Evolutionary conservation across 2,329 filamentous ascomycete genomes (phyloP).

Genomic region (Colletotrichum lupini): DNA sequence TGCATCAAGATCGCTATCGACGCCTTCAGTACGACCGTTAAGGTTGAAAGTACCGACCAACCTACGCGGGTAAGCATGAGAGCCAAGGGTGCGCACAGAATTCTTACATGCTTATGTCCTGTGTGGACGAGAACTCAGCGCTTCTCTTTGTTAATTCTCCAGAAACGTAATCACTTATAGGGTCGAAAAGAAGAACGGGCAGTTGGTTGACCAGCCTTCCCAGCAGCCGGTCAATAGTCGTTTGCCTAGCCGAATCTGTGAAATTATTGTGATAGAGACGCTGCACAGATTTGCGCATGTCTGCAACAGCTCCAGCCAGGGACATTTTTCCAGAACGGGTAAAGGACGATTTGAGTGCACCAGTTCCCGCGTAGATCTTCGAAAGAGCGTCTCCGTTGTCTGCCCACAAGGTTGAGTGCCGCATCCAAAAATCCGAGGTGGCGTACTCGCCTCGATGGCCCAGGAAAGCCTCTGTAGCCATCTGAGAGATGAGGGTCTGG

Average conservation of each 20-base stretch:
- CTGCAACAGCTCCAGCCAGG: conserved; percentile 90
- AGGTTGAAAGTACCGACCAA: conserved; percentile 92
- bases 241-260: conserved; percentile 90
- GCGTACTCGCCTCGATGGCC: conserved; percentile 76
- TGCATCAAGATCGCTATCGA: conserved; percentile 81
- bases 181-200: conserved; percentile 89
- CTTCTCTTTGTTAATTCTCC: conserved; percentile 76
- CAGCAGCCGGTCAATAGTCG: conserved; percentile 92
- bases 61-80: conserved; percentile 45
- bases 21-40: conserved; percentile 85
- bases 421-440: conserved; percentile 86
- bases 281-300: conserved; percentile 93
- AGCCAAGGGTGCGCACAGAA: neutral
- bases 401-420: conserved; percentile 94
- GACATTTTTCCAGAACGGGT: conserved; percentile 97
- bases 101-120: conserved; percentile 79
- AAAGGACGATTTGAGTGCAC: conserved; percentile 94
- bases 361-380: conserved; percentile 95
- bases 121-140: conserved; percentile 79
- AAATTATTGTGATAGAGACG: conserved; percentile 98
- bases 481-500: conserved; percentile 93
- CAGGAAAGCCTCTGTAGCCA: conserved; percentile 90
- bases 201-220: conserved; percentile 86
- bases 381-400: conserved; percentile 96
- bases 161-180: conserved; percentile 90